A percentile compares a stretch with the other conserved stretches of the same genome.
Evolutionary conservation across 2,329 filamentous ascomycete species (phyloP).

Genomic region (Cercospora janseana): DNA sequence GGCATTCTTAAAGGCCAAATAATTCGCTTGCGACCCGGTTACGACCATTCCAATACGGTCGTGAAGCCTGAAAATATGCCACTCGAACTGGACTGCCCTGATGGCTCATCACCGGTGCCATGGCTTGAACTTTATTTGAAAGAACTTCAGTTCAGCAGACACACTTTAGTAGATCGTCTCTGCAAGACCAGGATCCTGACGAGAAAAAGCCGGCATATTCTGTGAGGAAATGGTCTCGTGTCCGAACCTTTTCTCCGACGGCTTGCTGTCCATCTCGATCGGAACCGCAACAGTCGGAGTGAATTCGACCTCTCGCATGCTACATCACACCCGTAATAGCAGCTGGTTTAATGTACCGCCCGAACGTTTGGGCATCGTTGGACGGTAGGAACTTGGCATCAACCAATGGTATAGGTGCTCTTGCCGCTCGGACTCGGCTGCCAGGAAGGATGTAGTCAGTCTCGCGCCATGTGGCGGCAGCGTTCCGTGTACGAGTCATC

Average conservation of each 20-base stretch:
- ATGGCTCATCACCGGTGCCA: neutral
- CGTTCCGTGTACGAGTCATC: neutral
- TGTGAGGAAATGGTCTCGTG: too few relatives aligned
- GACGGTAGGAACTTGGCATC: too few relatives aligned
- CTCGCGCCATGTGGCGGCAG: neutral
- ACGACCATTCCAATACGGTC: too few relatives aligned
- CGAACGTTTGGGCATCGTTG: too few relatives aligned
- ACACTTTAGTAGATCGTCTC: neutral
- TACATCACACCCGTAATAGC: too few relatives aligned
- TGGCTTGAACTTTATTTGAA: neutral
- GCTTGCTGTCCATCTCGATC: neutral
- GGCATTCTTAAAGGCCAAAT: too few relatives aligned
- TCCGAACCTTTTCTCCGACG: too few relatives aligned
- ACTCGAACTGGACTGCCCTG: constrained; percentile 4
- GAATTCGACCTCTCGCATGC: neutral
- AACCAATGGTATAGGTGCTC: neutral
- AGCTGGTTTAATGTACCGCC: too few relatives aligned
- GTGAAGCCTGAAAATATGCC: too few relatives aligned
- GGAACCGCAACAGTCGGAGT: neutral
- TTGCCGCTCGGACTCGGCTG: neutral
- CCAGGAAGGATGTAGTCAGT: too few relatives aligned
- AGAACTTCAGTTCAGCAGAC: constrained; percentile 1
- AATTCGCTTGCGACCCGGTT: too few relatives aligned
- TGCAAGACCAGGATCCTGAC: constrained; percentile 1
- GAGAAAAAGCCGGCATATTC: neutral